Base-by-base conservation (phyloP, 1,284 basidiomycete genomes). In the Violaceomyces palustris region DNA sequence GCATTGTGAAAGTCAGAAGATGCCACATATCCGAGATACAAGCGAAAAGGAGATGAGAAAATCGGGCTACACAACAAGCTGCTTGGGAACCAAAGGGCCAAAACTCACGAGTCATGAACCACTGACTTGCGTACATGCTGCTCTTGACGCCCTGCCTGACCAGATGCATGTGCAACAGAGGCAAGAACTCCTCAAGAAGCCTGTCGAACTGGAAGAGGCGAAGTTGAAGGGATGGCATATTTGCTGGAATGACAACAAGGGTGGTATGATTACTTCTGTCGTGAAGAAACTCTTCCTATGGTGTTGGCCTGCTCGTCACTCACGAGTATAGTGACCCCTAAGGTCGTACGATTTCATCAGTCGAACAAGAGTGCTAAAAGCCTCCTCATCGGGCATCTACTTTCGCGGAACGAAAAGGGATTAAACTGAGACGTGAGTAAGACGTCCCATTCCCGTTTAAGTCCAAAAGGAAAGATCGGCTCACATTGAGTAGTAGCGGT, bases 281-380 rank as follows among this genome's bases (percentile, higher is more conserved):
- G n/a, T n/a, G n/a, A n/a, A n/a, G n/a, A n/a, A n/a, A n/a, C n/a
- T n/a, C n/a, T n/a, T n/a, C n/a, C n/a, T n/a, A n/a, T n/a, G n/a
- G n/a, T n/a, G n/a, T n/a, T n/a, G n/a, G n/a, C n/a, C n/a, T n/a
- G n/a, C n/a, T 11, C 17, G 25, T 8, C 10, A 46, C 44, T 31
- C 32, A 46, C 44, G 92, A 12, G 94, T 79, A 75, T 91, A 98
- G 75, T 97, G 93, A 0, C 91, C 90, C 36, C 93, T 83, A 3
- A 98, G 79, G 71, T 93, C 92, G 73, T 98, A 98, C 4, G 88
- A 86, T 59, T 94, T 81, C 93, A 98, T 98, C n/a, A 98, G 75
- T 43, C 93, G 80, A n/a, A 96, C 90, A 14, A 98, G 80, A 4
- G 97, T 82, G 61, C 85, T 91, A 73, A 98, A 98, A 0, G 93